Evolutionary conservation across 148 eudicot genomes (phyloP), one percentile per base, ranked within the genome.

Genomic region (Camellia japonica): DNA sequence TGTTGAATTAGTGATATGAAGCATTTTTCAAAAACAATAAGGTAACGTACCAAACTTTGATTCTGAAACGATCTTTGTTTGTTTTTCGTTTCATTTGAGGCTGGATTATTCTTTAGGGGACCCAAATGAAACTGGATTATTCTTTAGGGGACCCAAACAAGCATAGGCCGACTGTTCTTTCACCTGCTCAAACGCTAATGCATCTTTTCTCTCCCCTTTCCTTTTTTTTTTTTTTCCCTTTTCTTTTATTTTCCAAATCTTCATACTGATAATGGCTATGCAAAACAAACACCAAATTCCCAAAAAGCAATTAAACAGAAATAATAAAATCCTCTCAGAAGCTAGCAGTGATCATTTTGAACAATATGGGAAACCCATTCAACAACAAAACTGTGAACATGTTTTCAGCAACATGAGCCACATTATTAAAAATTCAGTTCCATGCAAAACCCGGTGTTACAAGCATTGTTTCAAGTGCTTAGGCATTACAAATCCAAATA

Each of bases 381-480:
- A 41, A 47, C 65, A 58, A 47, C 47, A 44, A 74, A 54, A 30
- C 15, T 38, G 63, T 10, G n/a, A 44, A 61, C 38, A 44, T 54
- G 18, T 75, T 58, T 75, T 10, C 78, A 11, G 54, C 68, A 47
- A 19, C 10, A 75, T 5, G 18, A 44, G 68, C 79, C 42, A 2
- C 68, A 62, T 76, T 61, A 76, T 63, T 76, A 76, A 42, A 47
- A n/a, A 38, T 19, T 62, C 12, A 43, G 54, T 58, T 47, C 38
- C 69, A 62, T 5, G 69, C 58, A 61, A 75, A 75, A 75, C 14
- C 54, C 5, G 3, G 78, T 38, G 7, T 6, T 51, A 16, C 9
- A 23, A 15, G 80, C 23, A 51, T 65, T 30, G 72, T 51, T 30
- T 52, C 9, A 3, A 43, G 23, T 77, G 60, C 59, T 13, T 41